Conservation (phyloP, 2,329 filamentous ascomycete genomes). For the Fusarium algeriense region DNA sequence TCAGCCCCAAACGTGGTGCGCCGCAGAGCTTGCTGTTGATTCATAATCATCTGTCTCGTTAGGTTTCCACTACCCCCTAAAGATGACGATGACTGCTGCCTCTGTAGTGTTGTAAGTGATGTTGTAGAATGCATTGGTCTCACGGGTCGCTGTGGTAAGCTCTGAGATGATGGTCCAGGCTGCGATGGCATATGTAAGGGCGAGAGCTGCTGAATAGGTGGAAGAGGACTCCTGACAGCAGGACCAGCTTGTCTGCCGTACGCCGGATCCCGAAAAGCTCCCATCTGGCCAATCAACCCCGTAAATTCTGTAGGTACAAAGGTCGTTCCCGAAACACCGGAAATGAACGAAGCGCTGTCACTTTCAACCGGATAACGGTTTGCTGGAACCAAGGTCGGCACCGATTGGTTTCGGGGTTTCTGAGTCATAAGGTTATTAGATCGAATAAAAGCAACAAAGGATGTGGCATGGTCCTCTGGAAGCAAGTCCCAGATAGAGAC, state of each 20-base stretch:
- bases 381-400: constrained; percentile 43
- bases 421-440: constrained; percentile 66
- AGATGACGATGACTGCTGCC: constrained; percentile 40
- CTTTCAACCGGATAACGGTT: constrained; percentile 39
- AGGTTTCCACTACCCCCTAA: constrained; percentile 46
- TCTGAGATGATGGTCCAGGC: constrained; percentile 41
- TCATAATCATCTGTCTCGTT: constrained; percentile 58
- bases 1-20: constrained; percentile 56
- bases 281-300: constrained; percentile 35
- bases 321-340: constrained; percentile 52
- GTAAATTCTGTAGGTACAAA: constrained; percentile 49
- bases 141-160: constrained; percentile 29
- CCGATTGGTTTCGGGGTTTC: constrained; percentile 40
- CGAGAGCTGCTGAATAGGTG: constrained; percentile 40
- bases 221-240: constrained; percentile 16
- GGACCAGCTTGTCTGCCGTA: constrained; percentile 33
- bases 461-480: constrained; percentile 68
- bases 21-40: constrained; percentile 58
- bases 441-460: constrained; percentile 69
- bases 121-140: constrained; percentile 42
- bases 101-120: constrained; percentile 42
- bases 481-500: constrained; percentile 71
- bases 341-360: constrained; percentile 49
- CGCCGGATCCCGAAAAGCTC: constrained; percentile 38
- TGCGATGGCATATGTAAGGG: constrained; percentile 32